phyloP scores from a whole-genome alignment of 768 basidiomycete species.

The Termitomyces sp. region DNA sequence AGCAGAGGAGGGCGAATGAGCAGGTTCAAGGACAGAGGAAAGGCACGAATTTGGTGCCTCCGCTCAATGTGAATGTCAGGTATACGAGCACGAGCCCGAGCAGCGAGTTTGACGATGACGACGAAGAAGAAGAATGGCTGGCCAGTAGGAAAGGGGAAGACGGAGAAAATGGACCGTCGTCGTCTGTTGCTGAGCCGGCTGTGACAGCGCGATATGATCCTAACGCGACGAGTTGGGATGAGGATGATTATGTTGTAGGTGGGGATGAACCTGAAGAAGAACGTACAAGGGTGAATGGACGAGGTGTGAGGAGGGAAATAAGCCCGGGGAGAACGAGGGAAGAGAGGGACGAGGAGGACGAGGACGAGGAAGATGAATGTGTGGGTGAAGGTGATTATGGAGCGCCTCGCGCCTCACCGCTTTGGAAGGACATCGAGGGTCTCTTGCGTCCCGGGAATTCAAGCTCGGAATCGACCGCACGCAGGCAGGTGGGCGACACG shows the following conservation, averaged over 20 bases:
- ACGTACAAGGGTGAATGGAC: neutral
- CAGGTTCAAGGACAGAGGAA: neutral
- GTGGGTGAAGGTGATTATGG: neutral
- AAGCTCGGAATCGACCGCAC: neutral
- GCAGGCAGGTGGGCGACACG: neutral
- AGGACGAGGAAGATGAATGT: neutral
- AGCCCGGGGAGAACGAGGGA: too few relatives aligned
- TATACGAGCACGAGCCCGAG: slow-evolving; percentile 18
- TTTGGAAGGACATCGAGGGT: slow-evolving; percentile 11
- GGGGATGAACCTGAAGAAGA: neutral
- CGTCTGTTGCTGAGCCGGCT: slow-evolving; percentile 17
- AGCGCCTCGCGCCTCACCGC: slow-evolving; percentile 2
- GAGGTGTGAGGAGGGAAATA: neutral
- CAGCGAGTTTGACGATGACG: slow-evolving; percentile 3
- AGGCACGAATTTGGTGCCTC: slow-evolving; percentile 11
- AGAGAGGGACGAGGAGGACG: neutral
- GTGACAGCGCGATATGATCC: slow-evolving; percentile 14
- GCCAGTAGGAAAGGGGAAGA: slow-evolving; percentile 5
- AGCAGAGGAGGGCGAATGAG: neutral
- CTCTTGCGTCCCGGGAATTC: slow-evolving; percentile 5
- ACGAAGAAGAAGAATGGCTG: slow-evolving; percentile 3
- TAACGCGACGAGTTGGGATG: slow-evolving; percentile 4
- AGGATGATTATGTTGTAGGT: neutral
- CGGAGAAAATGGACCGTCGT: slow-evolving; percentile 10
- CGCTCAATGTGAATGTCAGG: slow-evolving; percentile 16